A percentile compares a stretch with the other conserved stretches of the same genome.
phyloP scores from a whole-genome alignment of 1,284 basidiomycete species.

The Boletellus deceptivus region DNA sequence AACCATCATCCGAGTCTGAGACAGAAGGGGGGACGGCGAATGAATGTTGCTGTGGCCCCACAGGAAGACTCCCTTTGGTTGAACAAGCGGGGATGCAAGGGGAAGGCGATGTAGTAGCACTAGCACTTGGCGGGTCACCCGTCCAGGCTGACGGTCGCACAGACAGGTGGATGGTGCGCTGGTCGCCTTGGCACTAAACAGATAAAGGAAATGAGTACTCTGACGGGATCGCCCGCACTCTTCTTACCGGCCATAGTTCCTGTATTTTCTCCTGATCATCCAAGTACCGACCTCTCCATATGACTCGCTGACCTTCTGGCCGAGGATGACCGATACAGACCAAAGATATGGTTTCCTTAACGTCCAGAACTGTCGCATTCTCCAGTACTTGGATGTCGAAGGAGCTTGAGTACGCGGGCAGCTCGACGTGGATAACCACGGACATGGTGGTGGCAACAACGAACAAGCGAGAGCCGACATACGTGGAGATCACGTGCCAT shows the following conservation, averaged over 20 bases:
- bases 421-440: conserved; percentile 62
- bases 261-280: conserved; percentile 62
- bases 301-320: conserved; percentile 67
- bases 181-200: conserved; percentile 51
- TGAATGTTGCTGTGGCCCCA: conserved; percentile 2
- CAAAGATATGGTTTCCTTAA: conserved; percentile 64
- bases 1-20: conserved; percentile 10
- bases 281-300: conserved; percentile 70
- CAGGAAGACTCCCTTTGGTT: not conserved
- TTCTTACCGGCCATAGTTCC: conserved; percentile 66
- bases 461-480: conserved; percentile 6
- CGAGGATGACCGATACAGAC: conserved; percentile 64
- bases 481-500: conserved; percentile 35
- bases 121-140: conserved; percentile 42
- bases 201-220: conserved; percentile 8
- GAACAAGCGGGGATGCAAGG: not conserved
- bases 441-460: conserved; percentile 26
- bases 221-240: conserved; percentile 4
- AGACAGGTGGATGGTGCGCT: conserved; percentile 66
- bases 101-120: conserved; percentile 10
- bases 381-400: conserved; percentile 54
- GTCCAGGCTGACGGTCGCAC: conserved; percentile 76
- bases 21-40: not conserved
- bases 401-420: conserved; percentile 69
- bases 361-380: conserved; percentile 52